These are phyloP conservation scores for Heliosperma pusillum DNA, from an alignment of 148 eudicot genomes.

Conservation along the genomic window DNA sequence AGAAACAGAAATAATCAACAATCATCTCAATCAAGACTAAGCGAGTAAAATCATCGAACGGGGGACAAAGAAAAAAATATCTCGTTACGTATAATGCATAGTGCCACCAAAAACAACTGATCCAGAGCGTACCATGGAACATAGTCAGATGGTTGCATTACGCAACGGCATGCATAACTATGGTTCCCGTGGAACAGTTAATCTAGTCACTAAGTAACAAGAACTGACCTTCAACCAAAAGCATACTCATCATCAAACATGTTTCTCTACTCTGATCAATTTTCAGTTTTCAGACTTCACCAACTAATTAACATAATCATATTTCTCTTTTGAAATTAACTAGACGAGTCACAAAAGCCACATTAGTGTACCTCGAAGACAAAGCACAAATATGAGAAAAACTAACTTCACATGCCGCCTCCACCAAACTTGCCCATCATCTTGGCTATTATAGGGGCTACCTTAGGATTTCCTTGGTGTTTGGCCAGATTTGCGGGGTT, in stretches of 20 bases:
- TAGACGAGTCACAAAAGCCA: conserved; percentile 9
- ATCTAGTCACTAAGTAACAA: no score
- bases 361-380: conserved; percentile 4
- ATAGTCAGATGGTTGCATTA: no score
- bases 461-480: conserved; percentile 93
- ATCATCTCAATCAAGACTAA: no score
- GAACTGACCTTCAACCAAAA: neutral
- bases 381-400: neutral
- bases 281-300: conserved; percentile 1
- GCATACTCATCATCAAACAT: neutral
- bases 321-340: neutral
- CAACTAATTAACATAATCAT: neutral
- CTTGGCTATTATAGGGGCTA: conserved; percentile 89
- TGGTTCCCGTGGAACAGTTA: neutral
- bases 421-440: conserved; percentile 94
- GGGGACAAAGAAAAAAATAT: no score
- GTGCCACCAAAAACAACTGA: neutral
- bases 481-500: conserved; percentile 95
- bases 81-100: no score
- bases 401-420: conserved; percentile 25
- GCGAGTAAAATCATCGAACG: no score
- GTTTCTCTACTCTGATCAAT: neutral
- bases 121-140: neutral
- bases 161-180: neutral
- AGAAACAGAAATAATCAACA: no score